Conservation (phyloP, 169 alveolate species). For the Hammondia hammondi region DNA sequence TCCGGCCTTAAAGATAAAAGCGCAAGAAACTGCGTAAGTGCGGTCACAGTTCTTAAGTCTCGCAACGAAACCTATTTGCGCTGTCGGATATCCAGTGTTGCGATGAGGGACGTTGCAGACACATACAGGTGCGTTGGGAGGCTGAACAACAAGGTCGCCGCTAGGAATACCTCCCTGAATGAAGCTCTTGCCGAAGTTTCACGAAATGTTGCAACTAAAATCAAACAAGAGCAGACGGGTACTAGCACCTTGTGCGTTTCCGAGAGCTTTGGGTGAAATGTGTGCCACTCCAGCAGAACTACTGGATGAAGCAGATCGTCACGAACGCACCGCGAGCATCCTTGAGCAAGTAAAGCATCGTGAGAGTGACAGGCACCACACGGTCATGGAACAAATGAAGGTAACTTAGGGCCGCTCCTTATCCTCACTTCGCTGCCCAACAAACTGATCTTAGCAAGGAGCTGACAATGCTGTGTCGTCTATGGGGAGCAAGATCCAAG, state of each 20-base stretch:
- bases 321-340: background rate
- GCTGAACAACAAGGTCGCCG: background rate
- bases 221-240: conserved; percentile 15
- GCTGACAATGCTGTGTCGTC: background rate
- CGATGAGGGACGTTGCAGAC: conserved; percentile 8
- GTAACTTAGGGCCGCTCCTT: background rate
- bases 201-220: background rate
- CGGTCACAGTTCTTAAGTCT: background rate
- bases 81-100: background rate
- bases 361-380: background rate
- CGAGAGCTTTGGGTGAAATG: background rate
- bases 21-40: background rate
- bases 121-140: background rate
- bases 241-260: background rate
- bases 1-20: background rate
- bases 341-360: background rate
- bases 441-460: background rate
- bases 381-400: background rate
- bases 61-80: background rate
- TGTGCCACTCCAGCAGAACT: background rate
- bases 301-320: background rate
- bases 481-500: background rate
- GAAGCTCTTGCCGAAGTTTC: background rate
- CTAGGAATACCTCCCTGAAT: background rate
- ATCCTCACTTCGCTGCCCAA: background rate